These are phyloP conservation scores for Rhipidocladum racemiflorum DNA, from an alignment of 176 grass and related monocot species.

Conservation along the genomic window DNA sequence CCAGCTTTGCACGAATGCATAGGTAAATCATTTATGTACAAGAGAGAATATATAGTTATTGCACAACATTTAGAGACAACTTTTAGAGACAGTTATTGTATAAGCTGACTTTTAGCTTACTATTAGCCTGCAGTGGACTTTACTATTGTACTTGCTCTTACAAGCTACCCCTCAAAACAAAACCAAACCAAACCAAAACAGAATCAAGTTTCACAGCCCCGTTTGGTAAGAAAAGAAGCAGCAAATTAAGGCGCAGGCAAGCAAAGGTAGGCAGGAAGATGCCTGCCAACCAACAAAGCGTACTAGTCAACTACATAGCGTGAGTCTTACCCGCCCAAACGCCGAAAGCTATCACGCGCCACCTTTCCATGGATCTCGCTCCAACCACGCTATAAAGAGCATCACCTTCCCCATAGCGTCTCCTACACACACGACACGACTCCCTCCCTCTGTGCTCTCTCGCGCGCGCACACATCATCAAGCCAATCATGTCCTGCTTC, in stretches of 20 bases:
- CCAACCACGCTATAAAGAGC: conserved; percentile 2
- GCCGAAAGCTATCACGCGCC: conserved; percentile 38
- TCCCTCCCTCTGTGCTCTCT: background rate
- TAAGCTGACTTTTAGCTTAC: too few relatives aligned
- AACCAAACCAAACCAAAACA: too few relatives aligned
- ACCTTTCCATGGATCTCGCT: background rate
- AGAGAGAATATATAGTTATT: too few relatives aligned
- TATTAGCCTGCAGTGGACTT: too few relatives aligned
- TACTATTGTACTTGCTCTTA: too few relatives aligned
- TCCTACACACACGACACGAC: background rate
- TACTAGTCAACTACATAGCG: conserved; percentile 37
- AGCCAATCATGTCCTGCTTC: conserved; percentile 45
- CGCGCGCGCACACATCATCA: background rate
- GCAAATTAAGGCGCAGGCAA: background rate
- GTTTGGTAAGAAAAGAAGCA: too few relatives aligned
- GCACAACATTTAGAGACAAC: too few relatives aligned
- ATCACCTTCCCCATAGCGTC: background rate
- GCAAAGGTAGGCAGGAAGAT: background rate
- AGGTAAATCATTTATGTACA: too few relatives aligned
- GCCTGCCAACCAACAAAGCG: background rate
- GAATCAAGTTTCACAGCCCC: background rate
- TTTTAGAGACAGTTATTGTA: too few relatives aligned
- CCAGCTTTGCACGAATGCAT: too few relatives aligned
- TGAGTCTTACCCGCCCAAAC: conserved; percentile 47
- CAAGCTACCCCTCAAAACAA: too few relatives aligned